Evolutionary conservation across 352 stramenopile genomes (phyloP).

Genomic region (Phytopythium aichiense): DNA sequence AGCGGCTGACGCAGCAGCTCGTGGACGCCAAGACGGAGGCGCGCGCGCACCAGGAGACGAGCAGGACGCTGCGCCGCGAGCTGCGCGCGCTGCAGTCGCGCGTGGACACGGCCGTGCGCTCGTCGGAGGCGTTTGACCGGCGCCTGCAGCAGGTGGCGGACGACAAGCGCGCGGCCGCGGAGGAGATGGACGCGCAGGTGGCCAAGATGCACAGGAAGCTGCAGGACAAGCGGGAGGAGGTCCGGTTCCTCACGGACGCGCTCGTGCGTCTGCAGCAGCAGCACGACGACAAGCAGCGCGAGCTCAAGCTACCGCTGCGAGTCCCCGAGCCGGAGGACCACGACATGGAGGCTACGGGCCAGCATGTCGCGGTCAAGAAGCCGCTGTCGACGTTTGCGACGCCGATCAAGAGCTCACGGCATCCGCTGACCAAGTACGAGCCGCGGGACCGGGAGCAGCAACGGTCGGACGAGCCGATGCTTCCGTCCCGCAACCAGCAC

Average conservation of each 20-base stretch:
- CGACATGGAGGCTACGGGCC: not conserved
- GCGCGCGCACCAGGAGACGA: conserved; percentile 28
- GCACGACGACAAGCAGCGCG: conserved; percentile 7
- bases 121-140: conserved; percentile 51
- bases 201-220: conserved; percentile 35
- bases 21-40: conserved; percentile 26
- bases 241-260: conserved; percentile 48
- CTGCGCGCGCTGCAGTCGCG: conserved; percentile 39
- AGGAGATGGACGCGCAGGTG: conserved; percentile 32
- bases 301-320: conserved; percentile 10
- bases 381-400: not conserved
- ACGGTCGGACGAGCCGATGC: not conserved
- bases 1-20: conserved; percentile 26
- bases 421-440: not conserved
- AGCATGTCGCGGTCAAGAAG: not conserved
- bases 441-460: not conserved
- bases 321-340: not conserved
- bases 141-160: conserved; percentile 33
- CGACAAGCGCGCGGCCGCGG: conserved; percentile 35
- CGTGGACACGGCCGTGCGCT: conserved; percentile 41
- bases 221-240: conserved; percentile 56
- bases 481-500: not conserved
- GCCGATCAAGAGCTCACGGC: not conserved
- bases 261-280: conserved; percentile 31
- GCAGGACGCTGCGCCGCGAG: conserved; percentile 28